Conservation (phyloP, 371 early-diverging fungal species). For the Syncephalastrum sp. region DNA sequence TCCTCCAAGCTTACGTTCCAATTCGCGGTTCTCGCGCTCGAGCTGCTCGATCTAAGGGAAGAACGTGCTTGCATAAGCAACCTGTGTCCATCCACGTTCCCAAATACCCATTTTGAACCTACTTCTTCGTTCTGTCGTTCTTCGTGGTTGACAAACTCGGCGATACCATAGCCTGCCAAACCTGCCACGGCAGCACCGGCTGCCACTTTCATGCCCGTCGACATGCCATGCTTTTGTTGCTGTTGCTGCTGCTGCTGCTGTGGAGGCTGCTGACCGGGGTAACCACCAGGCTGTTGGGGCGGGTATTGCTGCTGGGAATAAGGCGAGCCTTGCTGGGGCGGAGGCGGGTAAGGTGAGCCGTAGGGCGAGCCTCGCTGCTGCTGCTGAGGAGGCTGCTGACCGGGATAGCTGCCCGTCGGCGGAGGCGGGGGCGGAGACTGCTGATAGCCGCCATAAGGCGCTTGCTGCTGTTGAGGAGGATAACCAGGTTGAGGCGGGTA, state of each 20-base stretch:
- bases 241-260: conserved; percentile 10
- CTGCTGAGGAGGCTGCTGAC: conserved; percentile 9
- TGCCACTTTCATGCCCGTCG: conserved; percentile 42
- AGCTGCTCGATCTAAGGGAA: conserved; percentile 6
- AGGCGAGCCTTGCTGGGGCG: conserved; percentile 9
- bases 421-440: conserved; percentile 12
- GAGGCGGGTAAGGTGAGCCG: conserved; percentile 1
- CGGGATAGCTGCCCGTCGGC: conserved; percentile 9
- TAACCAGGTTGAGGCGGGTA: conserved; percentile 6
- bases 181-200: conserved; percentile 43
- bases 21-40: conserved; percentile 13
- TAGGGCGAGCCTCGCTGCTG: conserved; percentile 11
- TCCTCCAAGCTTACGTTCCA: conserved; percentile 7
- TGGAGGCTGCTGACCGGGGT: conserved; percentile 6
- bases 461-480: conserved; percentile 11
- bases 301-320: conserved; percentile 8
- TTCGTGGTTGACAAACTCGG: conserved; percentile 44
- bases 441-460: conserved; percentile 11
- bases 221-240: conserved; percentile 22
- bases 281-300: conserved; percentile 4
- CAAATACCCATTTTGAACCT: background rate
- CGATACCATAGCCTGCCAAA: conserved; percentile 37
- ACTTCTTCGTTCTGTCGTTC: conserved; percentile 29
- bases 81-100: conserved; percentile 1
- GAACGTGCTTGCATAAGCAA: conserved; percentile 17